Evolutionary conservation across 345 rosid species (phyloP).

Genomic region (Corchorus olitorius): DNA sequence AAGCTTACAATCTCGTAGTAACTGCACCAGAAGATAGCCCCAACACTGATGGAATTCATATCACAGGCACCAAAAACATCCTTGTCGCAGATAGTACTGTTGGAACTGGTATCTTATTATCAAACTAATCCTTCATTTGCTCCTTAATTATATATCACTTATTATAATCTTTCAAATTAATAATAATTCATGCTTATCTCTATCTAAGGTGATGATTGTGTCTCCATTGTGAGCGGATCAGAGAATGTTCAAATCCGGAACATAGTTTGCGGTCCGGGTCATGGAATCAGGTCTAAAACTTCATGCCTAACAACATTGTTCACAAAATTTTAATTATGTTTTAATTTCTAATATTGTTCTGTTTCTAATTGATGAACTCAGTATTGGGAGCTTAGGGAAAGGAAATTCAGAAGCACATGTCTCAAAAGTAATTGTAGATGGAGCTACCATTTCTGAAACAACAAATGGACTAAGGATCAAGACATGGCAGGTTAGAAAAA

Average conservation of each 20-base stretch:
- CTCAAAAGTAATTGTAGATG: slow-evolving; percentile 56
- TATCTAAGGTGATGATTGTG: slow-evolving; percentile 75
- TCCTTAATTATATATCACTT: not conserved
- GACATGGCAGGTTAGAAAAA: slow-evolving; percentile 65
- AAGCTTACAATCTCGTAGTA: slow-evolving; percentile 47
- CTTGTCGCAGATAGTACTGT: slow-evolving; percentile 40
- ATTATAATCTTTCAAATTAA: not conserved
- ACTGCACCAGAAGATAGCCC: slow-evolving; percentile 67
- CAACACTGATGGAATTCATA: slow-evolving; percentile 88
- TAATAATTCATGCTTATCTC: not conserved
- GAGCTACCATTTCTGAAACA: slow-evolving; percentile 63
- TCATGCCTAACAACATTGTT: not conserved
- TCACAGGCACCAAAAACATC: slow-evolving; percentile 62
- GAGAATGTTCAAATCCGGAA: slow-evolving; percentile 39
- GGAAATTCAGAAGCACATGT: slow-evolving; percentile 52
- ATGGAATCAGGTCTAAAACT: slow-evolving; percentile 55
- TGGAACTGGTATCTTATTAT: slow-evolving; percentile 53
- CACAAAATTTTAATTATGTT: not conserved
- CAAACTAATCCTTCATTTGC: not conserved
- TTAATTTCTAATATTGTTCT: not conserved
- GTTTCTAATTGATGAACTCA: slow-evolving; percentile 19
- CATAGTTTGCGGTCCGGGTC: slow-evolving; percentile 69
- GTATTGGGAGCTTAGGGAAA: slow-evolving; percentile 81
- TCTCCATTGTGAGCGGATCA: slow-evolving; percentile 62
- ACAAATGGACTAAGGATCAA: slow-evolving; percentile 82